Evolutionary conservation across 352 stramenopile genomes (phyloP), one percentile per base, ranked within the genome.

Genomic region (Pelagophyceae sp.): DNA sequence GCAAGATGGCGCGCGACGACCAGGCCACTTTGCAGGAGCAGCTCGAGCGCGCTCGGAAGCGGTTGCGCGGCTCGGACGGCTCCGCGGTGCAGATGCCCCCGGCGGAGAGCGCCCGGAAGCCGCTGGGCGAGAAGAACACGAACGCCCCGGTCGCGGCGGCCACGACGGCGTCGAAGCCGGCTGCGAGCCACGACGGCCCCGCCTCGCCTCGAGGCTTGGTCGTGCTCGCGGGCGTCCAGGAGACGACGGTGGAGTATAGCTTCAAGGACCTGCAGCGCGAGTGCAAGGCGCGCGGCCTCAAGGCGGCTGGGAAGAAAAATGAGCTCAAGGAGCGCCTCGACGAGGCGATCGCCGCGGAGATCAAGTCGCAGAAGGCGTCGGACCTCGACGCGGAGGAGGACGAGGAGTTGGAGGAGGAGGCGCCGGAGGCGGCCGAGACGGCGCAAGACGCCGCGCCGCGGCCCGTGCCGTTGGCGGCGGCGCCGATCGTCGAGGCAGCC

Each of bases 311-410:
- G 23, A 67, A 67, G 27, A 67, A 67, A 31, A n/a, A 67, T 27
- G 58, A 67, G 58, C 58, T 67, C 58, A 67, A 67, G 58, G 58
- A 67, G 58, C 58, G 58, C 15, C 58, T 67, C 58, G 58, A 67
- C 15, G 5, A 67, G 58, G 58, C 58, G 15, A 67, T 67, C 58
- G 58, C 58, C 58, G 58, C 15, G 11, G 58, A 67, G 58, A 54
- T 54, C 11, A 23, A 54, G 23, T 54, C 45, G 45, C 11, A 23
- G 23, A 23, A 11, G 45, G 11, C 45, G 45, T 54, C 45, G 45
- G 11, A 54, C 45, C 11, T 23, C 11, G 11, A 23, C 45, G 23
- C 45, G 11, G 45, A 54, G 45, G 45, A 54, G 11, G 11, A n/a
- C n/a, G n/a, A n/a, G n/a, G n/a, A n/a, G n/a, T n/a, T n/a, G n/a